Percentiles rank a stretch among this genome's conserved stretches.
Conservation (phyloP, 176 grass and related monocot genomes). For the Pharus latifolius region DNA sequence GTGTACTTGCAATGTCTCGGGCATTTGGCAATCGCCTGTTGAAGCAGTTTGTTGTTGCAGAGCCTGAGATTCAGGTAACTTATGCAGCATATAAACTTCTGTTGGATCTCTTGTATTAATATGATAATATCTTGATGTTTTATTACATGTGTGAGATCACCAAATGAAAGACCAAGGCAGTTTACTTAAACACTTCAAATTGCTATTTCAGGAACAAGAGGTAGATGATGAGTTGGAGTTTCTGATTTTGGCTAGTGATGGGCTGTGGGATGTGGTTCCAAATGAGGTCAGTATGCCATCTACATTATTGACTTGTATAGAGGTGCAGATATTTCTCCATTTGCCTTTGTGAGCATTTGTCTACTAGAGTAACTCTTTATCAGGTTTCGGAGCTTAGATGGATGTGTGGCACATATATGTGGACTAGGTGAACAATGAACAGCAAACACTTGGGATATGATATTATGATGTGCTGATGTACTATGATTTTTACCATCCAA, state of each 20-base stretch:
- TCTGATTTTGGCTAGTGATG: slow-evolving; percentile 88
- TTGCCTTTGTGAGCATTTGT: background rate
- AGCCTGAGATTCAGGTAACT: slow-evolving; percentile 88
- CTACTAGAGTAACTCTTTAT: background rate
- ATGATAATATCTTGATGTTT: background rate
- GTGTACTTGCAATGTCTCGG: slow-evolving; percentile 93
- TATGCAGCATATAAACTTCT: background rate
- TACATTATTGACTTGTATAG: background rate
- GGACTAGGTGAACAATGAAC: background rate
- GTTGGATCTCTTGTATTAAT: background rate
- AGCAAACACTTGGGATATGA: background rate
- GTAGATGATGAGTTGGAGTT: slow-evolving; percentile 68
- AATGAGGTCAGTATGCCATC: slow-evolving; percentile 64
- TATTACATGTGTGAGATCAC: background rate
- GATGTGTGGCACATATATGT: background rate
- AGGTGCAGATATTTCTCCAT: background rate
- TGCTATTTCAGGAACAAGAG: slow-evolving; percentile 49
- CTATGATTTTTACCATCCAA: background rate
- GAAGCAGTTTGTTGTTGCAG: slow-evolving; percentile 92
- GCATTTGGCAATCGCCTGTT: slow-evolving; percentile 95
- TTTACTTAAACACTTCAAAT: background rate
- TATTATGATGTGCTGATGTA: background rate
- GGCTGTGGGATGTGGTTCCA: slow-evolving; percentile 73
- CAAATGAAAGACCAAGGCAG: background rate
- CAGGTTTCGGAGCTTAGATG: background rate